phyloP scores from a whole-genome alignment of 352 stramenopile genomes.

The Phytophthora kernoviae region DNA sequence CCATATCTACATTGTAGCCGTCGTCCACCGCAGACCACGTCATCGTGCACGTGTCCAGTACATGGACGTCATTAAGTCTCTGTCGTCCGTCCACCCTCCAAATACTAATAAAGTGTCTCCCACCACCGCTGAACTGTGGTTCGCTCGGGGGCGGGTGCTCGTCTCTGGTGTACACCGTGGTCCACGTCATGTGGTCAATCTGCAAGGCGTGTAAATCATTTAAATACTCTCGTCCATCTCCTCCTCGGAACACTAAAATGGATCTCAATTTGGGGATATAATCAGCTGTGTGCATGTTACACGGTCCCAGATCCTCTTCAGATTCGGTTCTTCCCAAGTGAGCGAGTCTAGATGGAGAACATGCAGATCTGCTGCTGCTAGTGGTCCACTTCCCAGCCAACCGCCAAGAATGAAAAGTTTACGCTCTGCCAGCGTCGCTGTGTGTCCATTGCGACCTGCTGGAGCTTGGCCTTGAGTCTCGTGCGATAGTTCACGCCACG shows the following conservation, averaged over 20 bases:
- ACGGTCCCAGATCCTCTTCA: conserved; percentile 80
- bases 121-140: conserved; percentile 94
- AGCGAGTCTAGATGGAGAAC: conserved; percentile 88
- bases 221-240: conserved; percentile 94
- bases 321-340: conserved; percentile 60
- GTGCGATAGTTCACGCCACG: conserved; percentile 62
- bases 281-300: conserved; percentile 98
- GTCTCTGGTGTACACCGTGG: conserved; percentile 70
- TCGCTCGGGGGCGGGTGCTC: conserved; percentile 89
- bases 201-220: conserved; percentile 96
- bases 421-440: conserved; percentile 90
- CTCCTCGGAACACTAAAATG: conserved; percentile 95
- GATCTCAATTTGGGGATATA: conserved; percentile 82
- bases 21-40: conserved; percentile 86
- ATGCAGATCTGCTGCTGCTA: conserved; percentile 93
- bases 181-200: conserved; percentile 90
- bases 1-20: conserved; percentile 26
- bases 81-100: conserved; percentile 93
- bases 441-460: conserved; percentile 94
- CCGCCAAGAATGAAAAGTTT: conserved; percentile 95
- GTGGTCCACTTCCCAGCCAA: conserved; percentile 92
- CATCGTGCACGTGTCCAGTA: conserved; percentile 90
- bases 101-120: conserved; percentile 92
- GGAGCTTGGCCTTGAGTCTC: conserved; percentile 59
- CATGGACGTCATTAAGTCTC: conserved; percentile 95